phyloP scores from a whole-genome alignment of 768 basidiomycete genomes.

The Boletellus ananas region DNA sequence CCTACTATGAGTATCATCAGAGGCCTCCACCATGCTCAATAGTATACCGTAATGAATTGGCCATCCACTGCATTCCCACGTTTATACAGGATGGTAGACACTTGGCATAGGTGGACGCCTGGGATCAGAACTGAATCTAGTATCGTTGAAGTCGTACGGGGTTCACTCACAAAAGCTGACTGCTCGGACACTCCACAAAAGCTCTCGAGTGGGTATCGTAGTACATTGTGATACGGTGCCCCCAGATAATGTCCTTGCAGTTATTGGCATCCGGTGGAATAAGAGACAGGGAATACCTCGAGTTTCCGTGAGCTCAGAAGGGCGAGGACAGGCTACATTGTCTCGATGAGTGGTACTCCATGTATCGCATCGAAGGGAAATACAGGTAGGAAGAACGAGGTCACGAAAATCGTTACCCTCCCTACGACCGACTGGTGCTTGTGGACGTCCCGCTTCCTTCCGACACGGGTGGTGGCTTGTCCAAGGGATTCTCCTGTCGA shows the following conservation, averaged over 20 bases:
- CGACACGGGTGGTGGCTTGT: slow-evolving; percentile 44
- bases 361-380: not conserved
- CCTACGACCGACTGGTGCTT: slow-evolving; percentile 10
- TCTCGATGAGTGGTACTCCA: not conserved
- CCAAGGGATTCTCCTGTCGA: slow-evolving; percentile 71
- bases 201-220: too few species aligned
- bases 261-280: too few species aligned
- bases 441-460: slow-evolving; percentile 9
- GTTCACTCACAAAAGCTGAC: too few species aligned
- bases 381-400: not conserved
- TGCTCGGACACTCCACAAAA: not conserved
- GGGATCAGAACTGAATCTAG: not conserved
- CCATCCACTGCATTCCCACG: not conserved
- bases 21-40: not conserved
- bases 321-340: not conserved
- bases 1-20: not conserved
- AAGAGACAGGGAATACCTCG: not conserved
- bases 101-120: not conserved
- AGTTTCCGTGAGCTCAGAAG: not conserved
- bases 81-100: not conserved
- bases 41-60: not conserved
- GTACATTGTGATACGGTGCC: not conserved
- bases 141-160: too few species aligned
- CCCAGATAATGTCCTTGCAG: not conserved
- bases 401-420: not conserved